Evolutionary conservation across 164 flowering plant genomes (phyloP).

Genomic region (Magnolia officinalis): DNA sequence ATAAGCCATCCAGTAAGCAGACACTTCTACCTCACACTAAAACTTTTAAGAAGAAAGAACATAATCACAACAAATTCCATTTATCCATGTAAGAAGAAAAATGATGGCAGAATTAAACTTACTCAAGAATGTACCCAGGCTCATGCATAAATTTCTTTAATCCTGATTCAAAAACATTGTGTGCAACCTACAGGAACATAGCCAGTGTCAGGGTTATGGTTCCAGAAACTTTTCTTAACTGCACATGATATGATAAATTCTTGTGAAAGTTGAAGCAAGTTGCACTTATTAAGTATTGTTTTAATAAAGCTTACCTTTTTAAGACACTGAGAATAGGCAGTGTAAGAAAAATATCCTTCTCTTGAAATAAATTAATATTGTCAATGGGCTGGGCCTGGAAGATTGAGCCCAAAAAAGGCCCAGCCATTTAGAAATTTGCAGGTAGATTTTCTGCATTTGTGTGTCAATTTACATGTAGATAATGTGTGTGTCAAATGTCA

Average conservation of each 20-base stretch:
- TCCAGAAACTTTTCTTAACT: not conserved
- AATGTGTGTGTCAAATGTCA: no score
- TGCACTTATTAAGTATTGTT: not conserved
- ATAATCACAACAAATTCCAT: slow-evolving; percentile 8
- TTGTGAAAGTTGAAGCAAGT: not conserved
- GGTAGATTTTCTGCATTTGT: no score
- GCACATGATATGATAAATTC: no score
- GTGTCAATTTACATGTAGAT: no score
- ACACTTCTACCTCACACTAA: not conserved
- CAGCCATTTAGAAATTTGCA: no score
- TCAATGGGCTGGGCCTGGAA: no score
- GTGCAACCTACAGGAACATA: slow-evolving; percentile 66
- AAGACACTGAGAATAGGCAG: no score
- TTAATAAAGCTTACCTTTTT: no score
- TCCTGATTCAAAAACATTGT: slow-evolving; percentile 88
- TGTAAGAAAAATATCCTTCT: no score
- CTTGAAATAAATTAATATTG: no score
- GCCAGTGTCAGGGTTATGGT: not conserved
- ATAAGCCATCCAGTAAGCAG: not conserved
- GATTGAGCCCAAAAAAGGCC: no score
- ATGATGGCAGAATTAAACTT: slow-evolving; percentile 27
- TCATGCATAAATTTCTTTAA: slow-evolving; percentile 91
- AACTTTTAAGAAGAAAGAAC: slow-evolving; percentile 8
- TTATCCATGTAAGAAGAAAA: not conserved
- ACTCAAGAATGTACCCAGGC: slow-evolving; percentile 93